phyloP scores from a whole-genome alignment of 2,329 filamentous ascomycete genomes.

The Nemania abortiva region DNA sequence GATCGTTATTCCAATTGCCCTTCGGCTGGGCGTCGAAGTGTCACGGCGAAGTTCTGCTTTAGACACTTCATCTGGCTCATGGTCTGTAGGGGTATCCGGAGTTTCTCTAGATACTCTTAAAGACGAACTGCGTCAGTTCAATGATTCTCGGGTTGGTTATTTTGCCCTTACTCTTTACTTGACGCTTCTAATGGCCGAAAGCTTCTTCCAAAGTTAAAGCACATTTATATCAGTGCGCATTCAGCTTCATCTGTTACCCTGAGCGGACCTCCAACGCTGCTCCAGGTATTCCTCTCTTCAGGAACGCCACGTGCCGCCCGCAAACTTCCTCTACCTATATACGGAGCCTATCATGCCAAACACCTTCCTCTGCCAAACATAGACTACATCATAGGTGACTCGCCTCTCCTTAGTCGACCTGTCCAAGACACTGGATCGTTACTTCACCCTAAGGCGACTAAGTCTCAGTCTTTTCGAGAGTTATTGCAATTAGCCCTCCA shows the following conservation, averaged over 20 bases:
- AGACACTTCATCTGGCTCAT: slow-evolving; percentile 5
- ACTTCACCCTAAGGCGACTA: not conserved
- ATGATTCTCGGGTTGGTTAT: slow-evolving; percentile 11
- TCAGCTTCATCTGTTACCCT: slow-evolving; percentile 21
- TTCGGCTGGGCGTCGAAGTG: slow-evolving; percentile 10
- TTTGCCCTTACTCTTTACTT: not conserved
- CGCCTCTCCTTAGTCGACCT: not conserved
- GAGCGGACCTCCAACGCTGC: slow-evolving; percentile 13
- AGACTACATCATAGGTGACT: slow-evolving; percentile 12
- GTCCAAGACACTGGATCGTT: not conserved
- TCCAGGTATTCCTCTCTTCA: slow-evolving; percentile 8
- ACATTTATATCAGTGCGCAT: slow-evolving; percentile 14
- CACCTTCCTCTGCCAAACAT: slow-evolving; percentile 9
- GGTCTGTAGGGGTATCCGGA: slow-evolving; percentile 19
- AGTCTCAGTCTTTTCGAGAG: slow-evolving; percentile 16
- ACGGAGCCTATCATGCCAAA: slow-evolving; percentile 17
- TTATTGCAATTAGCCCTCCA: slow-evolving; percentile 10
- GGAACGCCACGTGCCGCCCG: not conserved
- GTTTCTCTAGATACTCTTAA: slow-evolving; percentile 3
- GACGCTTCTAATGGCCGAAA: slow-evolving; percentile 10
- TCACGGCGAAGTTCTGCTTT: slow-evolving; percentile 12
- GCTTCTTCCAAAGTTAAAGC: slow-evolving; percentile 17
- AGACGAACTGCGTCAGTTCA: slow-evolving; percentile 4
- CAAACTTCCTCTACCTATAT: slow-evolving; percentile 19
- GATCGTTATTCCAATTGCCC: slow-evolving; percentile 5